Percentiles rank a stretch among this genome's conserved stretches.
phyloP scores from a whole-genome alignment of 2,329 filamentous ascomycete genomes.

The Scopulariopsis brevicaulis region DNA sequence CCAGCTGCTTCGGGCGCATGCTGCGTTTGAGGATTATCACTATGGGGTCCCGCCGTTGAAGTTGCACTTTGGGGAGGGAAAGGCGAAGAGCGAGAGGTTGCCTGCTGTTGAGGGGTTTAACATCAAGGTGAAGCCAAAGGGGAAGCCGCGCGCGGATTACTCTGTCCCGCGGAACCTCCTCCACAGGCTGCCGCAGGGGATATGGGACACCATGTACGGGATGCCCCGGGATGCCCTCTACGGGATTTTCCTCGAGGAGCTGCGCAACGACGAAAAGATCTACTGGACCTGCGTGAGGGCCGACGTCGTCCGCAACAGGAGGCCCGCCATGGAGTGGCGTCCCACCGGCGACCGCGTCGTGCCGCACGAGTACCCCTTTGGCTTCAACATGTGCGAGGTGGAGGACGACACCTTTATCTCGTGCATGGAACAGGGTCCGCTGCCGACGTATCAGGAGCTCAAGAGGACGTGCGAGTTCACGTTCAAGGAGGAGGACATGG shows the following conservation, averaged over 20 bases:
- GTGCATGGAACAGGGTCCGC: constrained; percentile 16
- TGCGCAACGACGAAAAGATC: constrained; percentile 3
- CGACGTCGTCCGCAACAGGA: not conserved
- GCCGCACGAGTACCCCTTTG: not conserved
- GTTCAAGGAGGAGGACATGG: not conserved
- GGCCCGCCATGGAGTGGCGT: not conserved
- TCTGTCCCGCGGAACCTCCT: not conserved
- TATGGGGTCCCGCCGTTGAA: constrained; percentile 16
- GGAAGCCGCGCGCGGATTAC: not conserved
- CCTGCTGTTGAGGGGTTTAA: not conserved
- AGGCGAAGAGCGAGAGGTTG: not conserved
- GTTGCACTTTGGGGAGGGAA: constrained; percentile 11
- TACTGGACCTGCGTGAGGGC: constrained; percentile 6
- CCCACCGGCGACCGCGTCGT: not conserved
- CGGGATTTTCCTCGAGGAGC: not conserved
- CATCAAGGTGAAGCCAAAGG: not conserved
- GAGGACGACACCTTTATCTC: constrained; percentile 24
- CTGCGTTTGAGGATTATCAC: constrained; percentile 21
- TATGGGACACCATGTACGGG: constrained; percentile 6
- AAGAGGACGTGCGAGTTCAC: constrained; percentile 5
- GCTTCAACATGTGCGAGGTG: constrained; percentile 18
- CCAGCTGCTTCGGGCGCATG: constrained; percentile 21
- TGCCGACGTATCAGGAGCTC: constrained; percentile 9
- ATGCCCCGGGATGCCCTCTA: constrained; percentile 12
- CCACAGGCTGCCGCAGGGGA: not conserved